phyloP scores from a whole-genome alignment of 2,329 filamentous ascomycete genomes.

The Sarocladium oryzae region DNA sequence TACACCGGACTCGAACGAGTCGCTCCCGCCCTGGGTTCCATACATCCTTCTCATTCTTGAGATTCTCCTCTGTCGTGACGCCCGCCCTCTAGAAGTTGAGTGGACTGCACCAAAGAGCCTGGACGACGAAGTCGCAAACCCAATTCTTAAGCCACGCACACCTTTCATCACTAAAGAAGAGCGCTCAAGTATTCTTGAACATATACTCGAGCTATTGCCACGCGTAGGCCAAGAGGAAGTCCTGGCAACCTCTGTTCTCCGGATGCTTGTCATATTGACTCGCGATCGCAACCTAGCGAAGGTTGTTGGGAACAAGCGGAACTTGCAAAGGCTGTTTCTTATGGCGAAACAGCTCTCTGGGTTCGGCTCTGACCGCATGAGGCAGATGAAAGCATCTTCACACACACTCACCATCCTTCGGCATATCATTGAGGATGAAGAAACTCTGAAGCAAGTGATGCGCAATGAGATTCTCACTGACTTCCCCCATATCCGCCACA shows the following conservation, averaged over 20 bases:
- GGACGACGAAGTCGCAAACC: constrained; percentile 40
- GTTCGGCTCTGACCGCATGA: constrained; percentile 67
- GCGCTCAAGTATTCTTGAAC: constrained; percentile 65
- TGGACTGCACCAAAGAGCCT: constrained; percentile 57
- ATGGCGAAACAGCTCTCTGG: constrained; percentile 92
- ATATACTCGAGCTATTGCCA: constrained; percentile 76
- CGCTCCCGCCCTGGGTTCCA: constrained; percentile 86
- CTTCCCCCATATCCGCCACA: constrained; percentile 54
- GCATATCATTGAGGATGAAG: constrained; percentile 91
- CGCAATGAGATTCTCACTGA: constrained; percentile 76
- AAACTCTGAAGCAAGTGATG: constrained; percentile 87
- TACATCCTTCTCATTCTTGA: constrained; percentile 88
- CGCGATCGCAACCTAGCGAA: constrained; percentile 69
- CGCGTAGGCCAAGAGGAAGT: constrained; percentile 81
- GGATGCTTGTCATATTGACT: constrained; percentile 83
- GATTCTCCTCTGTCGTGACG: constrained; percentile 82
- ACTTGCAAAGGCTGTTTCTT: constrained; percentile 82
- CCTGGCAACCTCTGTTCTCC: constrained; percentile 74
- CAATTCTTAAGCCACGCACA: constrained; percentile 55
- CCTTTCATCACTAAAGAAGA: constrained; percentile 52
- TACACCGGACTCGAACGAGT: constrained; percentile 59
- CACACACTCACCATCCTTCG: constrained; percentile 81
- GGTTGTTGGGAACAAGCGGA: constrained; percentile 76
- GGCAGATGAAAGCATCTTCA: constrained; percentile 42
- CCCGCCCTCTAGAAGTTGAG: constrained; percentile 66